Evolutionary conservation across 148 eudicot species (phyloP).

Genomic region (Chenopodium suecicum): DNA sequence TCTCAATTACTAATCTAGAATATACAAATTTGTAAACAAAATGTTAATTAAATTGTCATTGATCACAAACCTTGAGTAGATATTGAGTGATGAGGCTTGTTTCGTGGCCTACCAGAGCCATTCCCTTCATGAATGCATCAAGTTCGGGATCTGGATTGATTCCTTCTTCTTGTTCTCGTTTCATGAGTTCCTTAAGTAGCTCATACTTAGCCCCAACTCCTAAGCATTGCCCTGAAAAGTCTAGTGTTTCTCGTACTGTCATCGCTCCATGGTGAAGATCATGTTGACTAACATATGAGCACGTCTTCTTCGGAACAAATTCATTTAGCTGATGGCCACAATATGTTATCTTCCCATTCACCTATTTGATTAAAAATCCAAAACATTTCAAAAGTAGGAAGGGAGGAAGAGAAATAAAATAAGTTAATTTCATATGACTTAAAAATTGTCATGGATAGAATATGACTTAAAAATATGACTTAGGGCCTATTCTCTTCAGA

Average conservation of each 20-base stretch:
- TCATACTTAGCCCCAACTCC: slow-evolving; percentile 73
- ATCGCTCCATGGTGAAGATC: slow-evolving; percentile 75
- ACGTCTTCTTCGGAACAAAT: slow-evolving; percentile 71
- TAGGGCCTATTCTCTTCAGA: too few species aligned
- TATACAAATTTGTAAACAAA: too few species aligned
- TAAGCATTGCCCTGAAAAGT: slow-evolving; percentile 72
- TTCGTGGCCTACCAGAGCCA: slow-evolving; percentile 51
- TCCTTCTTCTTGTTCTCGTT: slow-evolving; percentile 62
- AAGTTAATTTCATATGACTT: too few species aligned
- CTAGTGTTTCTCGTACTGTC: slow-evolving; percentile 85
- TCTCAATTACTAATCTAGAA: too few species aligned
- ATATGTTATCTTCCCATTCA: slow-evolving; percentile 59
- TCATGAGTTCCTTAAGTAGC: slow-evolving; percentile 45
- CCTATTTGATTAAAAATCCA: slow-evolving; percentile 20
- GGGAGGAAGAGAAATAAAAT: too few species aligned
- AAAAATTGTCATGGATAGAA: too few species aligned
- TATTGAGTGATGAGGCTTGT: slow-evolving; percentile 64
- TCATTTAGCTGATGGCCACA: slow-evolving; percentile 79
- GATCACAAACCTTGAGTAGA: slow-evolving; percentile 56
- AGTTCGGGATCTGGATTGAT: slow-evolving; percentile 70
- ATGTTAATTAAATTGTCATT: too few species aligned
- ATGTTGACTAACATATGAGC: slow-evolving; percentile 71
- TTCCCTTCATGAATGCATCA: slow-evolving; percentile 80
- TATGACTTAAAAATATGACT: too few species aligned
- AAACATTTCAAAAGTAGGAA: too few species aligned